phyloP scores from a whole-genome alignment of 2,329 filamentous ascomycete species.

The Hypoxylon sp. region DNA sequence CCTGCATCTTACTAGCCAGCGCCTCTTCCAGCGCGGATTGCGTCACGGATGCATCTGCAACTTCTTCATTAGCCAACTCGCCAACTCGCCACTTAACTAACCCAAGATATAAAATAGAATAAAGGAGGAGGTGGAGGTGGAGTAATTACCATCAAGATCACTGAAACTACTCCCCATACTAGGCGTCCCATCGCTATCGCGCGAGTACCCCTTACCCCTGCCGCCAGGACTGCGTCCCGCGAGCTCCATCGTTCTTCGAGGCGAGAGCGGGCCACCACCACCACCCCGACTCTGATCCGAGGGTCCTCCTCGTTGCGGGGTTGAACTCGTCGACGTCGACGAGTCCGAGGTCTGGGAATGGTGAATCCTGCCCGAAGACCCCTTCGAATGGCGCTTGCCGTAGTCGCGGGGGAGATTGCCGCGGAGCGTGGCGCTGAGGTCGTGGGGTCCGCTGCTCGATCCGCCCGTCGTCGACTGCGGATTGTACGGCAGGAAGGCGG shows the following conservation, averaged over 20 bases:
- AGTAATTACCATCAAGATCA: constrained; percentile 78
- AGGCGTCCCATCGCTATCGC: constrained; percentile 80
- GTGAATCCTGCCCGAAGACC: constrained; percentile 55
- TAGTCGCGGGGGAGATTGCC: constrained; percentile 60
- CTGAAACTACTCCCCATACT: constrained; percentile 91
- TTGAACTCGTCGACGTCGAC: constrained; percentile 71
- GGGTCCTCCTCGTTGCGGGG: constrained; percentile 49
- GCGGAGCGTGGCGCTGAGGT: constrained; percentile 68
- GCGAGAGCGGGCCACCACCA: constrained; percentile 66
- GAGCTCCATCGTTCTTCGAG: constrained; percentile 72
- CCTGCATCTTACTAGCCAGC: constrained; percentile 78
- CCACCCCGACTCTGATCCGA: constrained; percentile 54
- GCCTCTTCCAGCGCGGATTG: constrained; percentile 86
- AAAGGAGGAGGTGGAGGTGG: constrained; percentile 3
- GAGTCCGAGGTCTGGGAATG: constrained; percentile 75
- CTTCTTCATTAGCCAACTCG: constrained; percentile 14
- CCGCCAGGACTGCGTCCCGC: constrained; percentile 68
- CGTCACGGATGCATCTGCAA: constrained; percentile 82
- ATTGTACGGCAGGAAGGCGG: constrained; percentile 68
- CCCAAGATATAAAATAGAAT: constrained; percentile 3
- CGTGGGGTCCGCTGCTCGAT: constrained; percentile 54
- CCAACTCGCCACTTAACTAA: neutral
- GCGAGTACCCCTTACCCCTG: constrained; percentile 66
- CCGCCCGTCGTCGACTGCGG: constrained; percentile 46
- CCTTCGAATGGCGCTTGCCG: constrained; percentile 55